phyloP scores from a whole-genome alignment of 805 yeast genomes.

The Scheffersomyces lignosus region DNA sequence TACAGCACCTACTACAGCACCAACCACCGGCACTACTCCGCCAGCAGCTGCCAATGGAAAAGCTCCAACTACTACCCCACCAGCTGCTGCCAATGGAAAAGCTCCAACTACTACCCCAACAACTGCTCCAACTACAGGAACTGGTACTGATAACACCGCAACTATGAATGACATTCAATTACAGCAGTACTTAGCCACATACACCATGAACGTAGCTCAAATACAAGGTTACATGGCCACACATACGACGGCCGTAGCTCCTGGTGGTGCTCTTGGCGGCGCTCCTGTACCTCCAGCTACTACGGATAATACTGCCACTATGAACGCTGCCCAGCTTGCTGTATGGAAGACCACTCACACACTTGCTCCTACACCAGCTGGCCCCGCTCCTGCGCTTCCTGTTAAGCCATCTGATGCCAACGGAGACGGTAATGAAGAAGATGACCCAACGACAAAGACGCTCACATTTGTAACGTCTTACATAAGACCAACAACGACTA shows the following conservation, averaged over 20 bases:
- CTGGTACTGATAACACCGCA: conserved; percentile 12
- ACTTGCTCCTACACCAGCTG: conserved; percentile 9
- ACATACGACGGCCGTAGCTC: conserved; percentile 2
- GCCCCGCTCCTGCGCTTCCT: conserved; percentile 10
- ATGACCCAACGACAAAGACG: conserved; percentile 22
- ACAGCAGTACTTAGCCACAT: conserved; percentile 8
- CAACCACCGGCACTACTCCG: conserved; percentile 14
- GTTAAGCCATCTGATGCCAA: conserved; percentile 16
- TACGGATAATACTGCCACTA: conserved; percentile 13
- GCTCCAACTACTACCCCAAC: conserved; percentile 15
- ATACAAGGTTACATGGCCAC: background rate
- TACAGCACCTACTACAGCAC: conserved; percentile 13
- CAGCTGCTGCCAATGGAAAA: conserved; percentile 8
- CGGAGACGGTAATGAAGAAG: conserved; percentile 14
- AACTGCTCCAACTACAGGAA: conserved; percentile 11
- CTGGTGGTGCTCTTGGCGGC: conserved; percentile 4
- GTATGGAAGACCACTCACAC: conserved; percentile 7
- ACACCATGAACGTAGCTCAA: background rate
- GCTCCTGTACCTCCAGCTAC: conserved; percentile 5
- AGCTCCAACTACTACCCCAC: conserved; percentile 2
- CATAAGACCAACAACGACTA: conserved; percentile 20
- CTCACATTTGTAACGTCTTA: conserved; percentile 34
- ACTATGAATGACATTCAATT: conserved; percentile 11
- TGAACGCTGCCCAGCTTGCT: conserved; percentile 14
- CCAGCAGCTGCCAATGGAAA: conserved; percentile 9